A percentile compares a stretch with the other conserved stretches of the same genome.
Evolutionary conservation across 2,329 filamentous ascomycete genomes (phyloP).

Genomic region (Trichoderma koningii): DNA sequence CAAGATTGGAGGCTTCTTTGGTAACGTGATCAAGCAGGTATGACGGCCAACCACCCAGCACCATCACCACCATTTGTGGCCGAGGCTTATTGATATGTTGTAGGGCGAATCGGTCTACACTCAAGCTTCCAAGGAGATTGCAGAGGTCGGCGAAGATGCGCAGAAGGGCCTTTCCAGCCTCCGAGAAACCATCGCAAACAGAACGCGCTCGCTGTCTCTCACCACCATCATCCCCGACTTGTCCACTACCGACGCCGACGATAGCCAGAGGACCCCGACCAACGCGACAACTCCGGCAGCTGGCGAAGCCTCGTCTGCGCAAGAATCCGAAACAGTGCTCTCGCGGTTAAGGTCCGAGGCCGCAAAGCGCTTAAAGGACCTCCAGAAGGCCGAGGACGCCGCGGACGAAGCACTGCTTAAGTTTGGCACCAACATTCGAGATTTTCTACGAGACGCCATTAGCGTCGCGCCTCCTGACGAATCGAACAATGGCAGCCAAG

Average conservation of each 20-base stretch:
- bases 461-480: conserved; percentile 75
- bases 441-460: conserved; percentile 89
- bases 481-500: conserved; percentile 56
- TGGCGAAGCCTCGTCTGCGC: conserved; percentile 48
- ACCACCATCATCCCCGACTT: conserved; percentile 43
- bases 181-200: conserved; percentile 66
- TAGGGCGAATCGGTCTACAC: conserved; percentile 81
- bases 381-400: conserved; percentile 90
- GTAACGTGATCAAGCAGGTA: conserved; percentile 91
- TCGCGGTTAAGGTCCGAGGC: conserved; percentile 76
- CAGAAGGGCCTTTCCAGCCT: conserved; percentile 76
- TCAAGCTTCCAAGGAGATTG: conserved; percentile 82
- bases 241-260: conserved; percentile 37
- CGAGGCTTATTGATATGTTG: conserved; percentile 20
- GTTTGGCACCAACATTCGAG: conserved; percentile 85
- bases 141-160: conserved; percentile 76
- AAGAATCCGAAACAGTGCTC: conserved; percentile 65
- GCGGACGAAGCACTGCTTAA: conserved; percentile 92
- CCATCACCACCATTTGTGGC: not conserved
- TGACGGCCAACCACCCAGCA: not conserved
- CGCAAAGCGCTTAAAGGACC: conserved; percentile 79
- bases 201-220: conserved; percentile 73
- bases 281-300: conserved; percentile 42
- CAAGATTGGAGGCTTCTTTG: conserved; percentile 83
- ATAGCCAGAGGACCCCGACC: conserved; percentile 52